Conservation (phyloP, 2,329 filamentous ascomycete genomes). For the Gliomastix tumulicola region DNA sequence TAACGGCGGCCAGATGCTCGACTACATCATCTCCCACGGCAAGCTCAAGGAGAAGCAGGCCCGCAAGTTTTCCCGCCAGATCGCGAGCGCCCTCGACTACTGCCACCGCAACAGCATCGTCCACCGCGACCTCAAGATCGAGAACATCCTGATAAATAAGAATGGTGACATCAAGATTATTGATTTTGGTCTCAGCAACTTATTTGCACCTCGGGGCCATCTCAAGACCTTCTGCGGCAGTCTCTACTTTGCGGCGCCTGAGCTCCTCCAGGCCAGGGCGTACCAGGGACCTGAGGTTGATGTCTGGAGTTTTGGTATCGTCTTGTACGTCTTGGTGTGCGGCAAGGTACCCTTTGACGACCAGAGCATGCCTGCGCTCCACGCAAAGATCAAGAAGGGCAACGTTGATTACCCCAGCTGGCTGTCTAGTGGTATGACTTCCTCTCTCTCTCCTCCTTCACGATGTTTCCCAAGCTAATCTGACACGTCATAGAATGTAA, state of each 20-base stretch:
- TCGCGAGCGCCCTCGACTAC: constrained; percentile 93
- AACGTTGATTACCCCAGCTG: constrained; percentile 92
- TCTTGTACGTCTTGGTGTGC: constrained; percentile 93
- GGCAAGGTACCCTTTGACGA: constrained; percentile 98
- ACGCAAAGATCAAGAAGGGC: constrained; percentile 98
- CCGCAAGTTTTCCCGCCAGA: constrained; percentile 94
- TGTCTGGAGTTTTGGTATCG: constrained; percentile 98
- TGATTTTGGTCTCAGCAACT: constrained; percentile 94
- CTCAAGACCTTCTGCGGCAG: constrained; percentile 97
- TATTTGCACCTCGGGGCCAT: constrained; percentile 78
- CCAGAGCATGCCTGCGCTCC: constrained; percentile 96
- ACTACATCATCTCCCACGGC: constrained; percentile 98
- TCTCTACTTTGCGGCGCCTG: constrained; percentile 94
- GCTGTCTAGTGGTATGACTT: constrained; percentile 70
- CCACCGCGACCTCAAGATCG: constrained; percentile 94
- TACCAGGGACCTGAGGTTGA: constrained; percentile 97
- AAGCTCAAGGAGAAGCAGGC: constrained; percentile 98
- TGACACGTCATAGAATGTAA: constrained; percentile 71
- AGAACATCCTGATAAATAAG: constrained; percentile 98
- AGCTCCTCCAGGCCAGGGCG: constrained; percentile 84
- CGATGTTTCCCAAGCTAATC: constrained; percentile 23
- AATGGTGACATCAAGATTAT: constrained; percentile 99
- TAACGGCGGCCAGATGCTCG: constrained; percentile 97
- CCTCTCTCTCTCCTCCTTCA: not conserved
- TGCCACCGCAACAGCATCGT: constrained; percentile 98